Base-by-base conservation (phyloP, 2,329 filamentous ascomycete genomes). In the Xylaria sp. region DNA sequence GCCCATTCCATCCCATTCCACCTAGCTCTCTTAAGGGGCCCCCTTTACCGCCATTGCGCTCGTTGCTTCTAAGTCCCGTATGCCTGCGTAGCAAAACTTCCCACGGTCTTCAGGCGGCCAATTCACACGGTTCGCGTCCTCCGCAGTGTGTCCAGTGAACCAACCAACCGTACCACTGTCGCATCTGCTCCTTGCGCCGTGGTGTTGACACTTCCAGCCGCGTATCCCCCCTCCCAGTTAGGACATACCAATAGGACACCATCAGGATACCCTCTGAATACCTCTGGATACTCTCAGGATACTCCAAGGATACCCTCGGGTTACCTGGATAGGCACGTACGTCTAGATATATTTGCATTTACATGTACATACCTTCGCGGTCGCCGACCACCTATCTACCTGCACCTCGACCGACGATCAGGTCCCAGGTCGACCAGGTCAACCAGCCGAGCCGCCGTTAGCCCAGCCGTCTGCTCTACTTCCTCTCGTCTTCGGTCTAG, bases 381-480 rank as follows among this genome's bases (percentile, higher is more conserved):
- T 73, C 70, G 72, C 70, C 72, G 72, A 74, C 64, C 67, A 66
- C 54, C 65, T 63, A 64, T 67, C 68, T 67, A 72, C 67, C 69
- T 71, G 64, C 68, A 70, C 67, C 61, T 69, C 63, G 54, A 63
- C 61, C 64, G 64, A 63, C 71, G 66, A 67, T 68, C 68, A 70
- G 66, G 58, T 65, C 66, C 66, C 63, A 68, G 50, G 62, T 62
- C 63, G 67, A 54, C 69, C 75, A 75, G 75, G 66, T 67, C 67
- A 68, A 57, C 71, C 74, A 76, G 75, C 74, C 76, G 75, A 76
- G 72, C 73, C 74, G 73, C 72, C 73, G 73, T 73, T 75, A 72
- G 70, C 69, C 65, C 59, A 52, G 72, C 73, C 69, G 54, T 61
- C 59, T 65, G 57, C 57, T 68, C 55, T 66, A 55, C 63, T 52